Base-by-base conservation (phyloP, 1,139 yeast species). In the Meyerozyma athensensis region DNA sequence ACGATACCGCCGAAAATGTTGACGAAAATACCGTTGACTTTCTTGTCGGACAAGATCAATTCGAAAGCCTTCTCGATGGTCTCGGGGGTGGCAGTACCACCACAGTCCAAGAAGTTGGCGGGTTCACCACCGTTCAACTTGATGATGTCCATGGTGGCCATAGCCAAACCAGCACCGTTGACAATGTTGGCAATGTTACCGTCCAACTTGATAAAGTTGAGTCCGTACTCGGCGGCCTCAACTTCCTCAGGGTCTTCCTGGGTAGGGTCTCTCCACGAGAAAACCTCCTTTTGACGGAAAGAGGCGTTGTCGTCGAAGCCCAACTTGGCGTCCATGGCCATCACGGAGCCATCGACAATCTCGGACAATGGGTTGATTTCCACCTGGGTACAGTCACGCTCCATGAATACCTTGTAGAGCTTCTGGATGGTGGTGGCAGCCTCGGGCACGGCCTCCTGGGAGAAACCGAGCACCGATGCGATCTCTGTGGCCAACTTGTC, bases 121-220 rank as follows among this genome's bases (percentile, higher is more conserved):
- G 99, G 99, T 55, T 81, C 87, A 65, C 99, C 99, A 57, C 97
- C 97, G 72, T 89, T 86, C 57, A 94, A 79, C 74, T 94, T 90
- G 74, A 92, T 87, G 64, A 94, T 95, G 68, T 92, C 99, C 97
- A 92, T 90, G 51, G 99, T 92, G 56, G 99, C 98, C 99, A 92
- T 92, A 57, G 99, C 99, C 60, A 92, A 80, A 68, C 99, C 99
- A 42, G 99, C 99, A 74, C 99, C 99, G 67, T 92, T 92, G 62
- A 92, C 99, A 49, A 92, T 77, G 75, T 96, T 92, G 58, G 98
- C 99, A 59, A 92, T 90, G 76, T 87, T 86, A 67, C 98, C 99
- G 61, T 92, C 95, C 61, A 92, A 82, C 74, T 94, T 92, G 74
- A 92, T 94, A 65, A 92, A 94, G 75, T 92, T 92, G 61, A 92